Evolutionary conservation across 108 stramenopile species (phyloP).

Genomic region (Cyclotella baltica): DNA sequence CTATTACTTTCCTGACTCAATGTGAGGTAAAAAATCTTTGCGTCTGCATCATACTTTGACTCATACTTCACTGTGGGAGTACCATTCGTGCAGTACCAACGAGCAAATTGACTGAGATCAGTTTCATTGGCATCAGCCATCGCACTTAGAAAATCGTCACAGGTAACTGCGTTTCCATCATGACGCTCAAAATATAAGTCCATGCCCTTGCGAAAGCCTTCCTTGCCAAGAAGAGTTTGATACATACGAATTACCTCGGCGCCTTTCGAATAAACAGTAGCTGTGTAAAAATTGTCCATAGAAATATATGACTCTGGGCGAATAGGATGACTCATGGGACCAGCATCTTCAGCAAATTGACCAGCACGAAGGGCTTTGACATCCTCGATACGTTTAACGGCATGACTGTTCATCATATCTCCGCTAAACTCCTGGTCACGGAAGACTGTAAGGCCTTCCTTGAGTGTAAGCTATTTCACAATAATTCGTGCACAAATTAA

Average conservation of each 20-base stretch:
- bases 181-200: constrained; percentile 95
- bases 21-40: constrained; percentile 58
- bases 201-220: constrained; percentile 98
- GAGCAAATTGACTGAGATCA: constrained; percentile 85
- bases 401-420: constrained; percentile 90
- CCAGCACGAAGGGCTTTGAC: constrained; percentile 80
- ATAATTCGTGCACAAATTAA: constrained; percentile 42
- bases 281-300: constrained; percentile 95
- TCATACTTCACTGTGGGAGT: constrained; percentile 89
- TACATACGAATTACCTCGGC: constrained; percentile 98
- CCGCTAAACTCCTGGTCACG: constrained; percentile 93
- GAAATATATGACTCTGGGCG: constrained; percentile 94
- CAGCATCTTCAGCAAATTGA: constrained; percentile 87
- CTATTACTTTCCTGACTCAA: constrained; percentile 66
- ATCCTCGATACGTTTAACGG: constrained; percentile 96
- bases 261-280: constrained; percentile 89
- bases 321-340: constrained; percentile 96
- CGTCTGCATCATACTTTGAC: constrained; percentile 60
- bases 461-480: constrained; percentile 80
- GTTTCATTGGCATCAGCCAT: constrained; percentile 95
- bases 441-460: constrained; percentile 99
- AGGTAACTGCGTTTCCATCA: constrained; percentile 97
- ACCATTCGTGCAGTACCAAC: constrained; percentile 95
- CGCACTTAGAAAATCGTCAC: constrained; percentile 95
- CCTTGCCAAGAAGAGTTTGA: constrained; percentile 83